These are phyloP conservation scores for Thermomucor indicae-seudaticae DNA, from an alignment of 371 early-diverging fungal species.

Conservation along the genomic window DNA sequence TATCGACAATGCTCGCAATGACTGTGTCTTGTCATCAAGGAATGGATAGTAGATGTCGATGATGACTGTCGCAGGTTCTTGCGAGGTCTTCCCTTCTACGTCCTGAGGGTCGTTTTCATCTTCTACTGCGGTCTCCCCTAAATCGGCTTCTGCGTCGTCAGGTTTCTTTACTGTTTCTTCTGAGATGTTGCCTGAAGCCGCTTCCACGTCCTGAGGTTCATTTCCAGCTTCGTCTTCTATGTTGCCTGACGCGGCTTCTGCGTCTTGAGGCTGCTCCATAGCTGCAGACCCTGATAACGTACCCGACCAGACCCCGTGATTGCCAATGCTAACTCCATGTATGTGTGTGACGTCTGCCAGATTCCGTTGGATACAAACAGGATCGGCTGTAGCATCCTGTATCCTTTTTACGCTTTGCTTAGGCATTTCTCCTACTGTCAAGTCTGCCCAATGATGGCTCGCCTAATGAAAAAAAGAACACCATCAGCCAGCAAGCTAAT, in stretches of 20 bases:
- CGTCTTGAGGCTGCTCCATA: too few species aligned
- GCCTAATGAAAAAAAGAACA: too few species aligned
- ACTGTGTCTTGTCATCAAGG: not conserved
- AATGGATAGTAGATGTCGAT: constrained; percentile 13
- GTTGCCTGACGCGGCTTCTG: not conserved
- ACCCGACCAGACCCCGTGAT: too few species aligned
- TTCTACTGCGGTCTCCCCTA: not conserved
- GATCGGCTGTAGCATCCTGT: too few species aligned
- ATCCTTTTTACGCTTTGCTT: too few species aligned
- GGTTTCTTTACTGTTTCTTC: not conserved
- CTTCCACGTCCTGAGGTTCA: not conserved
- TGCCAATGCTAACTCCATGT: too few species aligned
- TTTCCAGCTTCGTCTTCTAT: not conserved
- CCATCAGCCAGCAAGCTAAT: not conserved
- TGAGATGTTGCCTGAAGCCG: not conserved
- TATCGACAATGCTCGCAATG: constrained; percentile 7
- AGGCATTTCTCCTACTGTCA: too few species aligned
- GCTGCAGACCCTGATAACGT: too few species aligned
- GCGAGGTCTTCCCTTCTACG: not conserved
- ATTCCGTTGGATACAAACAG: too few species aligned
- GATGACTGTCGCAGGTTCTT: not conserved
- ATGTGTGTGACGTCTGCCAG: too few species aligned
- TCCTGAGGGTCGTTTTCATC: not conserved
- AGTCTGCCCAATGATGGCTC: too few species aligned
- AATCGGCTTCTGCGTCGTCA: not conserved